phyloP scores from a whole-genome alignment of 2,329 filamentous ascomycete species.

The Bretziella fagacearum region DNA sequence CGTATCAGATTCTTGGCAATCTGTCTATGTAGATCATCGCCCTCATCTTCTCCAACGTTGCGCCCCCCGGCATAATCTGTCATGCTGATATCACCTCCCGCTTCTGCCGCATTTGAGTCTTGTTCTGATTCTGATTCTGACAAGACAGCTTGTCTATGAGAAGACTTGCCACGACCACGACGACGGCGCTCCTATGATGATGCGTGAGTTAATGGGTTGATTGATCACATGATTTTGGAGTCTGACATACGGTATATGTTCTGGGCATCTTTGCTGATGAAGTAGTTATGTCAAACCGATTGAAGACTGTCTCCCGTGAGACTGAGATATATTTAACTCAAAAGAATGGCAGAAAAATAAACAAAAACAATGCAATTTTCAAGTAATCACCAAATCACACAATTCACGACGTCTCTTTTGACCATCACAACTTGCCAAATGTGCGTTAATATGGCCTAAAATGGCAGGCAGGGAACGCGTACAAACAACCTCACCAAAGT shows the following conservation, averaged over 20 bases:
- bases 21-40: conserved; percentile 23
- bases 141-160: neutral
- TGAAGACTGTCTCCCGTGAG: too few relatives aligned
- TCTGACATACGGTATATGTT: neutral
- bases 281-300: too few relatives aligned
- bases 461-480: neutral
- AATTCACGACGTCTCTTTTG: too few relatives aligned
- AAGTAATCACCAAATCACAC: neutral
- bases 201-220: too few relatives aligned
- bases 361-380: too few relatives aligned
- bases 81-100: neutral
- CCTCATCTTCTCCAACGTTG: neutral
- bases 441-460: conserved; percentile 3
- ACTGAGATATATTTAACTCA: too few relatives aligned
- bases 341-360: too few relatives aligned
- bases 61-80: neutral
- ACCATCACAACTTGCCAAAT: too few relatives aligned
- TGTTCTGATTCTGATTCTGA: neutral
- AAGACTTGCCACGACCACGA: neutral
- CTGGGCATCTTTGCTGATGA: too few relatives aligned
- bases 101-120: neutral
- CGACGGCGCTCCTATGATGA: neutral
- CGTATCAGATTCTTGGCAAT: conserved; percentile 51
- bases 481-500: neutral
- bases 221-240: too few relatives aligned